These are phyloP conservation scores for Eutreptiella sp. DNA, from an alignment of 208 protist species.

Conservation along the genomic window DNA sequence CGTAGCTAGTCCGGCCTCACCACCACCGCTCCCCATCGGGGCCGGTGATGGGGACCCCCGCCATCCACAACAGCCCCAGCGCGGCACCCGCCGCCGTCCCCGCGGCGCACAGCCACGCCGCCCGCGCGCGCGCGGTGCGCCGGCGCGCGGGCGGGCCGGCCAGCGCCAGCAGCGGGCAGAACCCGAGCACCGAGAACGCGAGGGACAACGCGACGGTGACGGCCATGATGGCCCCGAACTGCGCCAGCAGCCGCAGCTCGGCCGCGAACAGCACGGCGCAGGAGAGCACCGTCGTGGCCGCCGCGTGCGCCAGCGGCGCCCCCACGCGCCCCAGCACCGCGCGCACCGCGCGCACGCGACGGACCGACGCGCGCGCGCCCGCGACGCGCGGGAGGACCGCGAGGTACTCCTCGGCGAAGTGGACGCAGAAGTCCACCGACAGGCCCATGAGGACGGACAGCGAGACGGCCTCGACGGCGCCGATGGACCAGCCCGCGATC, in stretches of 20 bases:
- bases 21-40: too few relatives aligned
- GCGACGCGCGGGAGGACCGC: background rate
- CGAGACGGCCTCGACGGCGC: slow-evolving; percentile 13
- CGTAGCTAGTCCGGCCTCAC: too few relatives aligned
- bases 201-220: slow-evolving; percentile 9
- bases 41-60: too few relatives aligned
- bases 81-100: too few relatives aligned
- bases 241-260: background rate
- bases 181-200: slow-evolving; percentile 7
- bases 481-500: slow-evolving; percentile 7
- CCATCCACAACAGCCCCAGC: too few relatives aligned
- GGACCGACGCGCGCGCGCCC: background rate
- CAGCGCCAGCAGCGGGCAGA: slow-evolving; percentile 9
- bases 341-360: background rate
- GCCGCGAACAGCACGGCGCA: background rate
- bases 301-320: slow-evolving; percentile 3
- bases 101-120: too few relatives aligned
- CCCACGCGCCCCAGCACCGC: background rate
- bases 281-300: slow-evolving; percentile 16
- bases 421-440: slow-evolving; percentile 7
- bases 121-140: too few relatives aligned
- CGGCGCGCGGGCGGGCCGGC: too few relatives aligned
- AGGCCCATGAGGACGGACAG: slow-evolving; percentile 19
- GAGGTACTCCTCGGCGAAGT: slow-evolving; percentile 14
- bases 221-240: slow-evolving; percentile 10